These are phyloP conservation scores for Cyclostephanos invisitatus DNA, from an alignment of 108 stramenopile genomes.

Conservation along the genomic window DNA sequence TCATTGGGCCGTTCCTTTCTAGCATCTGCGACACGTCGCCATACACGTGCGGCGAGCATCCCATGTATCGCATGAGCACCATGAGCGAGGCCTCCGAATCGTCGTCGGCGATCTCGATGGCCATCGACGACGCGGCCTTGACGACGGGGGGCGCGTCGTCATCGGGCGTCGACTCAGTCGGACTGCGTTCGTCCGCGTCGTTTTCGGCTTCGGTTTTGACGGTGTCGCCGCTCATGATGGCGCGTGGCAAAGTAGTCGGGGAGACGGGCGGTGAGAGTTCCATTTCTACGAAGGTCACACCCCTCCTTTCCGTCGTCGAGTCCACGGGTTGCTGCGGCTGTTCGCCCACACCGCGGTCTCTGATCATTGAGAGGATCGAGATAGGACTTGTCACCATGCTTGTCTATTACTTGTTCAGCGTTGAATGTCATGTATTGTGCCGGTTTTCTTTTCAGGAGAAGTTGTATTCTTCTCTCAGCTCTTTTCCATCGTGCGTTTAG, in stretches of 20 bases:
- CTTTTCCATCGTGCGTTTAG: too few species aligned
- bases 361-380: not conserved
- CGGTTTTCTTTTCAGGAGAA: not conserved
- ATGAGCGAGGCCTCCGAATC: slow-evolving; percentile 44
- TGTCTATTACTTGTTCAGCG: not conserved
- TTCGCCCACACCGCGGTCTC: not conserved
- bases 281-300: not conserved
- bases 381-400: not conserved
- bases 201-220: not conserved
- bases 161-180: not conserved
- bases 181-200: not conserved
- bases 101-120: slow-evolving; percentile 40
- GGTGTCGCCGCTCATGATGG: not conserved
- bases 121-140: not conserved
- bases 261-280: not conserved
- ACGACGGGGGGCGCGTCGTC: slow-evolving; percentile 4
- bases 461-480: too few species aligned
- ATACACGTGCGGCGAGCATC: slow-evolving; percentile 35
- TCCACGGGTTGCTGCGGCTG: not conserved
- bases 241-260: not conserved
- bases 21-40: slow-evolving; percentile 2
- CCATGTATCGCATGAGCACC: slow-evolving; percentile 49
- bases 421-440: too few species aligned
- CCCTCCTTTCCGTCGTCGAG: not conserved
- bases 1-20: not conserved